phyloP scores from a whole-genome alignment of 129 eudicot genomes.

The Silybum marianum region DNA sequence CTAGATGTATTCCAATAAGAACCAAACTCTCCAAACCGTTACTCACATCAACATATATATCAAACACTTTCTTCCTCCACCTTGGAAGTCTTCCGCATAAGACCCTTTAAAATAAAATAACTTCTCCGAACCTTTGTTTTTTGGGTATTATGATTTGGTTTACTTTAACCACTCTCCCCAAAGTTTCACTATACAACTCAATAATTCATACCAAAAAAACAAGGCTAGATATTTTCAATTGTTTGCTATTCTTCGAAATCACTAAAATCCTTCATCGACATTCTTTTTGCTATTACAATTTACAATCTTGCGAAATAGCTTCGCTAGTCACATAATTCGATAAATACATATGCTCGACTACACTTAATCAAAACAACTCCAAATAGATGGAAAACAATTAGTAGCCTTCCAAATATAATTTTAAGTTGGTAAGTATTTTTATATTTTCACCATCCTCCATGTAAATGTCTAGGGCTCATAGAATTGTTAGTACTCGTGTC shows the following conservation, averaged over 20 bases:
- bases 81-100: not conserved
- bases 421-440: not conserved
- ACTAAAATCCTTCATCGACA: not conserved
- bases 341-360: not conserved
- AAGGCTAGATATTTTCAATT: not conserved
- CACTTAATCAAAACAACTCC: too few species aligned
- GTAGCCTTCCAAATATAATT: too few species aligned
- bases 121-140: not conserved
- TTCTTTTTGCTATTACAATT: not conserved
- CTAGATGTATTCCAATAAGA: not conserved
- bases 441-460: not conserved
- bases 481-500: not conserved
- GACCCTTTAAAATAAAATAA: not conserved
- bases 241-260: not conserved
- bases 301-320: not conserved
- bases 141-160: not conserved
- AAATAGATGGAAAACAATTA: too few species aligned
- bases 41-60: not conserved
- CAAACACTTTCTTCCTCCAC: not conserved
- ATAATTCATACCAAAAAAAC: not conserved
- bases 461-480: not conserved
- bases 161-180: not conserved
- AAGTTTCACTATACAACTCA: too few species aligned
- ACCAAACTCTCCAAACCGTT: not conserved
- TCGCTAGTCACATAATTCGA: not conserved